Evolutionary conservation across 495 filamentous ascomycete genomes (phyloP), one percentile per base, ranked within the genome.

Genomic region (Aspergillus wentii): DNA sequence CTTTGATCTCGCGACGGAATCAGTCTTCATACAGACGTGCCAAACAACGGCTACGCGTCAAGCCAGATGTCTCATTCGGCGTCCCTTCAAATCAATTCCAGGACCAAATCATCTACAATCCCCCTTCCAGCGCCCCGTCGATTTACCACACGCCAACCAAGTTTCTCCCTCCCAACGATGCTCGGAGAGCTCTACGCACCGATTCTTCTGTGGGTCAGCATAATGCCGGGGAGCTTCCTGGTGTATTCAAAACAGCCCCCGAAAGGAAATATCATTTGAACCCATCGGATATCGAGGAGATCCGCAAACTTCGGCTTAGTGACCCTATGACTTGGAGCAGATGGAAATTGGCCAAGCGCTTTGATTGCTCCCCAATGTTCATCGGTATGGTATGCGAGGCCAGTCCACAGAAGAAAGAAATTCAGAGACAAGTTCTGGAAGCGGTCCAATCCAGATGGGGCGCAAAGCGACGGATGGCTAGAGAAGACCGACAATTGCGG

Each of bases 91-190:
- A 66, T 17, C 61, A 74, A 27, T 17, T 49, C 4, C 51, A 63
- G 40, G 70, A 81, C 46, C 74, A 86, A 49, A 86, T 97, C 59
- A 80, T 98, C 64, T 90, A 83, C 81, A 97, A 96, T 66, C 92
- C 92, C 28, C 92, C 92, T 5, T 83, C 90, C n/a, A 79, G 86
- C 21, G 75, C 78, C 1, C 77, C 94, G 2, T 85, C 79, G 14
- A 82, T 89, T 22, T 86, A 82, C 59, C 78, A 94, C 58, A 98
- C 92, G 3, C 92, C 92, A 20, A 69, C 78, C 40, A 89, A 86
- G 46, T 98, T 98, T 68, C 80, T 98, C 11, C 94, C 92, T 19
- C 66, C 69, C 43, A 66, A 71, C 41, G 94, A 98, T 66, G 75
- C 75, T 6, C 82, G 91, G 19, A 78, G 80, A 39, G 61, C 64